Conservation (phyloP, 306 rosid genomes). For the Benincasa hispida region DNA sequence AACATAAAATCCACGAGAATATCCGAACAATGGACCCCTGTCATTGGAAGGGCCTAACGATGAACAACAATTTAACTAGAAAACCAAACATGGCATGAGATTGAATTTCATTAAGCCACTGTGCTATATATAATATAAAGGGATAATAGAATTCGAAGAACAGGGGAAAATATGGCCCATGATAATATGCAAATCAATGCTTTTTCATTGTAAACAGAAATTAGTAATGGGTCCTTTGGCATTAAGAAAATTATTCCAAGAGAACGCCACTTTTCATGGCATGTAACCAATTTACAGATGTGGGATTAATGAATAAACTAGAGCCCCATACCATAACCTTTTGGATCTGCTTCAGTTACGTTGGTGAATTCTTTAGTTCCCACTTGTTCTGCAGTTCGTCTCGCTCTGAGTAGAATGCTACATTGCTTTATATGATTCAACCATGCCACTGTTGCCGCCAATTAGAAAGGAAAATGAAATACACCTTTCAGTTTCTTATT, state of each 20-base stretch:
- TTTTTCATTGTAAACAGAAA: background rate
- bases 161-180: background rate
- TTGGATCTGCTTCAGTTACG: background rate
- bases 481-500: background rate
- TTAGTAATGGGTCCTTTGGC: background rate
- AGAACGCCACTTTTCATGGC: background rate
- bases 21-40: no score
- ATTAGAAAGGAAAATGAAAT: background rate
- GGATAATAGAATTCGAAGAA: background rate
- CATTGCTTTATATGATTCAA: background rate
- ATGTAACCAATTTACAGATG: background rate
- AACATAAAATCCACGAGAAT: no score
- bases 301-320: background rate
- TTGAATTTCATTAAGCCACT: background rate
- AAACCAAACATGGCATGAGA: background rate
- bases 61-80: background rate
- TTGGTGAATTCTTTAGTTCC: background rate
- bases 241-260: background rate
- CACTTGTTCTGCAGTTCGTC: background rate
- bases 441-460: background rate
- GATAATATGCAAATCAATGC: background rate
- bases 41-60: no score
- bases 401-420: background rate
- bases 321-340: background rate
- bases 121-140: background rate